A percentile compares a stretch with the other conserved stretches of the same genome.
Conservation (phyloP, 371 early-diverging fungal species). For the Rhizopus microsporus region DNA sequence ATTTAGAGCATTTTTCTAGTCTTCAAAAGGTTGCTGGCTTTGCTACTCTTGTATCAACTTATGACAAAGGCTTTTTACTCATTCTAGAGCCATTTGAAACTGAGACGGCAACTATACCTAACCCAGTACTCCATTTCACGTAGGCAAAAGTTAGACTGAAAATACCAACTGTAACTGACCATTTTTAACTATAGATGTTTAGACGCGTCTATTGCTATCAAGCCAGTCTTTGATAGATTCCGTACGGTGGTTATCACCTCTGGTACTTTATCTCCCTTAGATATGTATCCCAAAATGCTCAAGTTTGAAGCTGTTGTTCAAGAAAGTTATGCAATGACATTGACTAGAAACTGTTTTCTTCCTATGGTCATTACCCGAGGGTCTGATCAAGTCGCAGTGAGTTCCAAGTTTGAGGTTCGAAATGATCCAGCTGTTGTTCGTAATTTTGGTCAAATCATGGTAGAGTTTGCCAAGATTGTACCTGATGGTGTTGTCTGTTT, state of each 20-base stretch:
- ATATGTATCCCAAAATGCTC: slow-evolving; percentile 98
- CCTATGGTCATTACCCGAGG: slow-evolving; percentile 98
- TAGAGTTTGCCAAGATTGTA: slow-evolving; percentile 92
- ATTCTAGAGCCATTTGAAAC: slow-evolving; percentile 99
- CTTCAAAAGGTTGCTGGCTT: slow-evolving; percentile 92
- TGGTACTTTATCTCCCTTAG: slow-evolving; percentile 98
- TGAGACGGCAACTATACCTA: slow-evolving; percentile 90
- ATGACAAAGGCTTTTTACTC: slow-evolving; percentile 94
- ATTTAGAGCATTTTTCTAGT: slow-evolving; percentile 85
- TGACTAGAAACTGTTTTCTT: slow-evolving; percentile 92
- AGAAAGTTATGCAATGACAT: slow-evolving; percentile 93
- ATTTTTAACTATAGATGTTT: slow-evolving; percentile 70
- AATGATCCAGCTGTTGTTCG: slow-evolving; percentile 99
- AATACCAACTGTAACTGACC: background rate
- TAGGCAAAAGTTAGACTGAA: slow-evolving; percentile 29
- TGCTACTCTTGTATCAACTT: slow-evolving; percentile 96
- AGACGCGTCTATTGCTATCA: slow-evolving; percentile 98
- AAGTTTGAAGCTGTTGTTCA: slow-evolving; percentile 85
- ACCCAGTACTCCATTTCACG: slow-evolving; percentile 91
- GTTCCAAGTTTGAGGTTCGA: slow-evolving; percentile 96
- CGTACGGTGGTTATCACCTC: slow-evolving; percentile 98
- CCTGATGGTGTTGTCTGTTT: slow-evolving; percentile 99
- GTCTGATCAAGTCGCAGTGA: slow-evolving; percentile 96
- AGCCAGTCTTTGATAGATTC: slow-evolving; percentile 95
- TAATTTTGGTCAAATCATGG: slow-evolving; percentile 98